Evolutionary conservation across 768 basidiomycete species (phyloP), one percentile per base, ranked within the genome.

Genomic region (Pleurotus platypus): DNA sequence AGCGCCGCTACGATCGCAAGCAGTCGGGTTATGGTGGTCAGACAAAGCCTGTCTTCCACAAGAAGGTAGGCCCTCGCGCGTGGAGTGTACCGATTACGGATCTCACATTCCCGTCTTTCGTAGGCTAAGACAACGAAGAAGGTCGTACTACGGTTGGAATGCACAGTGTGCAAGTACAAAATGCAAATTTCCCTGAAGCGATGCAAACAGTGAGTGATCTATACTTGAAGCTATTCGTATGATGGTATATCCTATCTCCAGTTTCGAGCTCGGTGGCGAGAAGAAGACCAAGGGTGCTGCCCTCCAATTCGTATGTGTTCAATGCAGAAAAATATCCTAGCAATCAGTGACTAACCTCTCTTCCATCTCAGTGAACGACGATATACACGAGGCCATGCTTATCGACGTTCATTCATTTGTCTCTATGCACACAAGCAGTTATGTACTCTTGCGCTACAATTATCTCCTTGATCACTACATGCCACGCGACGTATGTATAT

Each of bases 41-140:
- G 84, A 99, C 96, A 59, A 99, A 99, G 82, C 96, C 96, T 60
- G 95, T 99, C 77, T 99, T 99, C 90, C 97, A 99, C 91, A 99
- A 99, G 84, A 98, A 97, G 89, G 94, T 87, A 63, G 67, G 78
- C 22, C 46, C 22, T 12, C 30, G 24, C 30, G 7, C 30, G 8
- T 27, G 0, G 8, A 13, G 20, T 26, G 9, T n/a, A 8, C 48
- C 8, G 4, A n/a, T 22, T 2, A n/a, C 48, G 35, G 15, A 22
- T 9, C 15, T 54, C 18, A 13, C 48, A 63, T 59, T 59, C 39
- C 1, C 12, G 38, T 37, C 4, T 20, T 38, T 11, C 20, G 49
- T 69, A 92, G 90, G 93, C 94, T 58, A 96, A 96, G 84, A 96
- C 94, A 60, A 98, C 96, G 62, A 99, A 98, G 90, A 99, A 99